Conservation (phyloP, 2,329 filamentous ascomycete species). For the Aspergillus intermedius region DNA sequence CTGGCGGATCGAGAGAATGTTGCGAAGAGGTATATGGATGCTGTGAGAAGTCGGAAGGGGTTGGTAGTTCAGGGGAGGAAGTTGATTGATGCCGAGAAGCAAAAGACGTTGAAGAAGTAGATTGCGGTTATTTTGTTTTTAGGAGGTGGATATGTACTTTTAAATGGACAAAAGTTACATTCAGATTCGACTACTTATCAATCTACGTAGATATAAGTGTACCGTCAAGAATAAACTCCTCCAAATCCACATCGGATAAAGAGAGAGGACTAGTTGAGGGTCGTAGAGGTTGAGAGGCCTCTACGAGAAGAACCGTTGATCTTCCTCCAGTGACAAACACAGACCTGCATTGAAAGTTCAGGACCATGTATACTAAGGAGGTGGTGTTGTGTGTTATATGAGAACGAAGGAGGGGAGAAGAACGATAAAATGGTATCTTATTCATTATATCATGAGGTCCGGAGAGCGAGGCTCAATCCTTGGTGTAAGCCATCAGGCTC, state of each 20-base stretch:
- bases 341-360: slow-evolving; percentile 36
- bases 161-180: not conserved
- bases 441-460: not conserved
- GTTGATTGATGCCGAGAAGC: slow-evolving; percentile 85
- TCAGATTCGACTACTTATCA: not conserved
- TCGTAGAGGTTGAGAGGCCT: slow-evolving; percentile 23
- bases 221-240: slow-evolving; percentile 15
- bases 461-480: too few species aligned
- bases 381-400: slow-evolving; percentile 5
- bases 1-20: slow-evolving; percentile 91
- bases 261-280: slow-evolving; percentile 18
- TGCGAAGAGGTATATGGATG: slow-evolving; percentile 92
- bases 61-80: slow-evolving; percentile 71
- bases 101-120: slow-evolving; percentile 61
- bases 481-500: too few species aligned
- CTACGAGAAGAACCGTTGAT: slow-evolving; percentile 21
- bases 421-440: slow-evolving; percentile 8
- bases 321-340: slow-evolving; percentile 41
- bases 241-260: slow-evolving; percentile 10
- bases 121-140: not conserved
- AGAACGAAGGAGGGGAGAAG: not conserved
- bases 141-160: not conserved
- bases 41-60: slow-evolving; percentile 79
- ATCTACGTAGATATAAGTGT: slow-evolving; percentile 11
- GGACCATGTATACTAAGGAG: slow-evolving; percentile 40